Evolutionary conservation across 2,329 filamentous ascomycete species (phyloP).

Genomic region (Aspergillus sergii): DNA sequence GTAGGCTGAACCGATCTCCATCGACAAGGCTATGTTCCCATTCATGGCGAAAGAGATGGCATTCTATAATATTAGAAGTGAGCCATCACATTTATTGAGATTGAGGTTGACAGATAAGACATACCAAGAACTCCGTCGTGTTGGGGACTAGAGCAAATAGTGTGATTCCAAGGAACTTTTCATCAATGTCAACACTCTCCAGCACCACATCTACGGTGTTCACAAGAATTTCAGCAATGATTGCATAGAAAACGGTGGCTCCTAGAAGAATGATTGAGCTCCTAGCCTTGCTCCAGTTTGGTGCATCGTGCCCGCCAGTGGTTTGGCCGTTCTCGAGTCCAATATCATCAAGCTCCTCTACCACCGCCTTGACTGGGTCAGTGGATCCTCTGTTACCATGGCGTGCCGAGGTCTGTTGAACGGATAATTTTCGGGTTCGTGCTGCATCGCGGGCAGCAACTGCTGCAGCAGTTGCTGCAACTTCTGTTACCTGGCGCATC

Average conservation of each 20-base stretch:
- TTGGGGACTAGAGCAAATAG: slow-evolving; percentile 96
- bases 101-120: slow-evolving; percentile 32
- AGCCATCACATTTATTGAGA: slow-evolving; percentile 2
- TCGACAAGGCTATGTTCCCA: slow-evolving; percentile 95
- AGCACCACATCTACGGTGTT: slow-evolving; percentile 97
- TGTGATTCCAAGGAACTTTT: slow-evolving; percentile 96
- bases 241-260: slow-evolving; percentile 89
- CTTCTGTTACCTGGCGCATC: slow-evolving; percentile 85
- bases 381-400: slow-evolving; percentile 40
- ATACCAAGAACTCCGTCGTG: slow-evolving; percentile 93
- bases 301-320: slow-evolving; percentile 87
- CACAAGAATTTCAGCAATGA: slow-evolving; percentile 95
- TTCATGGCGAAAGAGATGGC: slow-evolving; percentile 99
- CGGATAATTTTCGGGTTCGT: slow-evolving; percentile 54
- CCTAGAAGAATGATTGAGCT: slow-evolving; percentile 85
- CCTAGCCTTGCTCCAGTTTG: slow-evolving; percentile 94
- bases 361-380: slow-evolving; percentile 38
- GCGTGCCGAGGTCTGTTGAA: slow-evolving; percentile 35
- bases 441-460: slow-evolving; percentile 79
- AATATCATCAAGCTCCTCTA: slow-evolving; percentile 53
- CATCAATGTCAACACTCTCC: slow-evolving; percentile 85
- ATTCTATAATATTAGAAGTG: slow-evolving; percentile 61
- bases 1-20: slow-evolving; percentile 98
- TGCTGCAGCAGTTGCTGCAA: slow-evolving; percentile 87
- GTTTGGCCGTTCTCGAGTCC: slow-evolving; percentile 47